Evolutionary conservation across 139 green algal genomes (phyloP).

Genomic region (Auxenochlorella protothecoides): DNA sequence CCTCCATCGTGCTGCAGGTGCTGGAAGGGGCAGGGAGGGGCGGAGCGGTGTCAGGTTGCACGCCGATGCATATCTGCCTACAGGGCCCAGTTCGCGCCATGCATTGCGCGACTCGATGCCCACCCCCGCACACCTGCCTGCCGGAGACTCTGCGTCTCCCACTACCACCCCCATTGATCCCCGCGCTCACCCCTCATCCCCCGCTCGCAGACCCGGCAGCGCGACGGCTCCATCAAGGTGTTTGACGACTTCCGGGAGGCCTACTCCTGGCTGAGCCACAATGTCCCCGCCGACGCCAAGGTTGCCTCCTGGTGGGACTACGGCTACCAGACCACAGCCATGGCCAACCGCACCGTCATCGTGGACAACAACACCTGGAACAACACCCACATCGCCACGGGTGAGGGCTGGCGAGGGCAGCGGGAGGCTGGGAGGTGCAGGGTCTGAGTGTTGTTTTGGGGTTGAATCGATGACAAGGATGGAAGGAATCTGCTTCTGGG

Average conservation of each 20-base stretch:
- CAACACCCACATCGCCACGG: constrained; percentile 90
- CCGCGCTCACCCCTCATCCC: background rate
- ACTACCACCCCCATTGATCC: background rate
- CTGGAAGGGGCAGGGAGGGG: background rate
- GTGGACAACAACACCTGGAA: constrained; percentile 98
- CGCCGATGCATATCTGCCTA: too few species aligned
- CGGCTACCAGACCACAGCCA: constrained; percentile 89
- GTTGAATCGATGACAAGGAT: too few species aligned
- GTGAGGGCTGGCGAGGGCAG: background rate
- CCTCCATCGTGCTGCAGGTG: constrained; percentile 86
- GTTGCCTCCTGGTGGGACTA: constrained; percentile 84
- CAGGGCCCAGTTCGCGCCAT: too few species aligned
- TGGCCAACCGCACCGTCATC: constrained; percentile 84
- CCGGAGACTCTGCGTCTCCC: background rate
- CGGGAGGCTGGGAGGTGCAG: background rate
- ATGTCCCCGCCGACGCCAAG: constrained; percentile 73
- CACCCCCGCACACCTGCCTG: background rate
- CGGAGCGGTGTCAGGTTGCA: constrained; percentile 1
- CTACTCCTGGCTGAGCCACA: constrained; percentile 75
- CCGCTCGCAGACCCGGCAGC: constrained; percentile 41
- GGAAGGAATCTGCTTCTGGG: too few species aligned
- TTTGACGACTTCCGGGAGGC: constrained; percentile 91
- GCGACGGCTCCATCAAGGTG: constrained; percentile 21
- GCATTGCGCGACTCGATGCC: background rate
- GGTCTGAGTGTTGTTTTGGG: background rate